These are phyloP conservation scores for Cryphonectria parasitica DNA, from an alignment of 2,329 filamentous ascomycete genomes.

Conservation along the genomic window DNA sequence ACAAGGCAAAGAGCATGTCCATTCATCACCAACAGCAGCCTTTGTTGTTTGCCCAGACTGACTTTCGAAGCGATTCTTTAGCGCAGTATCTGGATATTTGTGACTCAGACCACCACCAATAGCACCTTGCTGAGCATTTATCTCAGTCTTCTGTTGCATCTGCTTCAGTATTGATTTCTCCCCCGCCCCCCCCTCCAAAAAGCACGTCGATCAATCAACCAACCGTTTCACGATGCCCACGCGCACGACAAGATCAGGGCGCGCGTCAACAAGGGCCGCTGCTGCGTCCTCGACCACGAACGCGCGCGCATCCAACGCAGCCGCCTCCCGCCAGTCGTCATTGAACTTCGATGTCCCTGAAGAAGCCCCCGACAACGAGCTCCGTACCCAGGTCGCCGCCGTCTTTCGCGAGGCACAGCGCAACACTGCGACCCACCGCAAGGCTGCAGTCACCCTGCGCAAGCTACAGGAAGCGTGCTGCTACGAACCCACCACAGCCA, in stretches of 20 bases:
- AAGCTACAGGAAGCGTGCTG: constrained; percentile 89
- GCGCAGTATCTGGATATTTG: constrained; percentile 6
- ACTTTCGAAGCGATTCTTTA: constrained; percentile 12
- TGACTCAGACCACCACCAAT: not conserved
- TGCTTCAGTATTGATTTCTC: constrained; percentile 30
- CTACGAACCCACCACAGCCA: constrained; percentile 61
- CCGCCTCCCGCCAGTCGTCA: constrained; percentile 50
- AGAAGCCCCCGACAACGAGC: constrained; percentile 69
- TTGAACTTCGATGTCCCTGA: constrained; percentile 61
- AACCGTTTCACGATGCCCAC: constrained; percentile 49
- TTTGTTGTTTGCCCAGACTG: not conserved
- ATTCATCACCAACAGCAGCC: not conserved
- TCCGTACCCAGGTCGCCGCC: constrained; percentile 74
- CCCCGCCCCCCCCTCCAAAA: constrained; percentile 29
- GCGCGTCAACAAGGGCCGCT: constrained; percentile 47
- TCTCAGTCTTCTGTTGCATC: constrained; percentile 18
- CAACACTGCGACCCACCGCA: constrained; percentile 87
- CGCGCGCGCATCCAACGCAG: constrained; percentile 48
- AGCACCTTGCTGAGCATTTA: constrained; percentile 13
- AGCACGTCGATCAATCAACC: not conserved
- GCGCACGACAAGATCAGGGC: constrained; percentile 51
- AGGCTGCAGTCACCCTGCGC: constrained; percentile 82
- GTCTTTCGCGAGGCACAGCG: constrained; percentile 84
- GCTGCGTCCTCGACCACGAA: constrained; percentile 43
- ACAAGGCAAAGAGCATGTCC: not conserved